Conservation (phyloP, 177 flowering plant species). For the Vitis hybrid region DNA sequence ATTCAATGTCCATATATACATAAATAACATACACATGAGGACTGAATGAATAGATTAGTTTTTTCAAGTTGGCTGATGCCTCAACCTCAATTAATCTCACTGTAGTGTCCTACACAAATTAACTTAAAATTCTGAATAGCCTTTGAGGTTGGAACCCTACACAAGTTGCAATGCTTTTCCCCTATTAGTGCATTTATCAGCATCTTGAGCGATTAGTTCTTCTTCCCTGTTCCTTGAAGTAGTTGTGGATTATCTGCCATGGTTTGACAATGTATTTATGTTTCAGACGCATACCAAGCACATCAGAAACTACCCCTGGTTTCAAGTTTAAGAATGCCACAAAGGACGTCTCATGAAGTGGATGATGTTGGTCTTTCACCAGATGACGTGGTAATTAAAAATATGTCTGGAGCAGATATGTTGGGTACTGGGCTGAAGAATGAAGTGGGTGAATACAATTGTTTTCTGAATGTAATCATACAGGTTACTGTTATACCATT, state of each 20-base stretch:
- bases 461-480: slow-evolving; percentile 94
- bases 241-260: not conserved
- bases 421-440: slow-evolving; percentile 82
- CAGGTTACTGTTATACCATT: slow-evolving; percentile 51
- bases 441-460: slow-evolving; percentile 96
- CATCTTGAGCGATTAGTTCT: not conserved
- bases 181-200: not conserved
- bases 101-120: too few relatives aligned
- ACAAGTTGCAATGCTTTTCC: not conserved
- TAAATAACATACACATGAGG: too few relatives aligned
- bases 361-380: slow-evolving; percentile 24
- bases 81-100: too few relatives aligned
- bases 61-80: too few relatives aligned
- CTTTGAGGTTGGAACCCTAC: not conserved
- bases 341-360: slow-evolving; percentile 19
- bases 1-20: too few relatives aligned
- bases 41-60: too few relatives aligned
- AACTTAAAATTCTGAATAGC: too few relatives aligned
- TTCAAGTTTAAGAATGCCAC: slow-evolving; percentile 27
- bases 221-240: slow-evolving; percentile 6
- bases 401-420: slow-evolving; percentile 30
- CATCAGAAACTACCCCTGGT: slow-evolving; percentile 37
- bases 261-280: slow-evolving; percentile 5
- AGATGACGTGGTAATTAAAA: slow-evolving; percentile 24
- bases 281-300: slow-evolving; percentile 63